These are phyloP conservation scores for Wickerhamomyces hampshirensis DNA, from an alignment of 805 yeast species.

Conservation along the genomic window DNA sequence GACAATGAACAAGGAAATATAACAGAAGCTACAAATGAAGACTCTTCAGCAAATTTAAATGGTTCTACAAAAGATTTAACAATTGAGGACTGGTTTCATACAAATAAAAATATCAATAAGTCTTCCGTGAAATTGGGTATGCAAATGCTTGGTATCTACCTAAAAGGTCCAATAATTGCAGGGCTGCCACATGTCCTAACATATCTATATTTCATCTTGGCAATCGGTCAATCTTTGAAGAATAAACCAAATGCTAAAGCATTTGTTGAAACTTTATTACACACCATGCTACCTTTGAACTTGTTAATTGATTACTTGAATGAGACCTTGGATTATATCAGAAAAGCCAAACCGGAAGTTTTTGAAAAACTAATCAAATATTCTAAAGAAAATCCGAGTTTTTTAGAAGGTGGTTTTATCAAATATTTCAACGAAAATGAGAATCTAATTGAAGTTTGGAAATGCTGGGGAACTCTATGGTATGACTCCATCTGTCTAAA, in stretches of 20 bases:
- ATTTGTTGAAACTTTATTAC: constrained; percentile 46
- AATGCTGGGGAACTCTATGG: constrained; percentile 83
- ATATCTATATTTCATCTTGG: constrained; percentile 68
- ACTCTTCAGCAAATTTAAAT: background rate
- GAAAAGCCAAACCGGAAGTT: constrained; percentile 9
- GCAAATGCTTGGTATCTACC: constrained; percentile 59
- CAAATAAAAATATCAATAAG: constrained; percentile 41
- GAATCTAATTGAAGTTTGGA: constrained; percentile 72
- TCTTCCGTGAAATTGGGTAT: constrained; percentile 66
- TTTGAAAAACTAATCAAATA: background rate
- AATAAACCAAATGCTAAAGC: constrained; percentile 40
- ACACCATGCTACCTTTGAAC: constrained; percentile 65
- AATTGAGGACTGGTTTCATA: constrained; percentile 46
- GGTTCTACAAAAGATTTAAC: no score
- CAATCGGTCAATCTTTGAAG: constrained; percentile 53
- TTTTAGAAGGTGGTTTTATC: constrained; percentile 27
- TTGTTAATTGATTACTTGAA: constrained; percentile 59
- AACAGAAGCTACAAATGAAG: constrained; percentile 2
- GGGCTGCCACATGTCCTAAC: constrained; percentile 71
- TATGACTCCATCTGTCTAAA: constrained; percentile 56
- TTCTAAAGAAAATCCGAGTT: constrained; percentile 13
- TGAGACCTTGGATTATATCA: constrained; percentile 39
- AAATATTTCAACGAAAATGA: constrained; percentile 53
- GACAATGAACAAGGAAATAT: background rate
- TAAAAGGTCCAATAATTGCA: constrained; percentile 61